Conservation (phyloP, 306 rosid species). For the Argentina anserina region DNA sequence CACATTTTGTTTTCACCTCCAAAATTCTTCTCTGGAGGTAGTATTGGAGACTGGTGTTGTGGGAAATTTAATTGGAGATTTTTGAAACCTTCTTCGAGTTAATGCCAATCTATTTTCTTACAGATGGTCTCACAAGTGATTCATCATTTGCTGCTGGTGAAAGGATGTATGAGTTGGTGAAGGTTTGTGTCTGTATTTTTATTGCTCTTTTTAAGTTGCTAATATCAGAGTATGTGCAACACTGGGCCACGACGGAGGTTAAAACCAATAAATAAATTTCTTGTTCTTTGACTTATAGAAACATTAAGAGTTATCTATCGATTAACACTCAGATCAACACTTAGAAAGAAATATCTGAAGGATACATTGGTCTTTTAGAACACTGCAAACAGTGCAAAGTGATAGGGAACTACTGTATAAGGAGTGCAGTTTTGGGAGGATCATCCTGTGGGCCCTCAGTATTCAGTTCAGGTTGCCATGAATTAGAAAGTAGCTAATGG, state of each 20-base stretch:
- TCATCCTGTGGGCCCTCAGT: background rate
- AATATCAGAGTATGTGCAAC: conserved; percentile 5
- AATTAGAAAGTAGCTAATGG: background rate
- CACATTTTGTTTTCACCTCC: conserved; percentile 50
- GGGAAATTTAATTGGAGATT: background rate
- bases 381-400: background rate
- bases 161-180: conserved; percentile 82
- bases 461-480: background rate
- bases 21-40: conserved; percentile 53
- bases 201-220: background rate
- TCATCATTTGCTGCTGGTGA: conserved; percentile 75
- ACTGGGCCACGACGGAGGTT: background rate
- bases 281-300: background rate
- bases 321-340: background rate
- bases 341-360: too few species aligned
- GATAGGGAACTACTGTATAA: background rate
- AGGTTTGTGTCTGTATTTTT: conserved; percentile 49
- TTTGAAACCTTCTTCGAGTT: conserved; percentile 1
- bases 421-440: background rate
- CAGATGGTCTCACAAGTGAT: conserved; percentile 50
- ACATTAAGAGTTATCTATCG: background rate
- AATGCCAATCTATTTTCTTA: conserved; percentile 27
- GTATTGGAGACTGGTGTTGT: conserved; percentile 4
- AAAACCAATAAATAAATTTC: background rate
- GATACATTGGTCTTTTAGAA: background rate